Evolutionary conservation across 176 grass and related monocot genomes (phyloP), one percentile per base, ranked within the genome.

Genomic region (Cymbopogon citratus): DNA sequence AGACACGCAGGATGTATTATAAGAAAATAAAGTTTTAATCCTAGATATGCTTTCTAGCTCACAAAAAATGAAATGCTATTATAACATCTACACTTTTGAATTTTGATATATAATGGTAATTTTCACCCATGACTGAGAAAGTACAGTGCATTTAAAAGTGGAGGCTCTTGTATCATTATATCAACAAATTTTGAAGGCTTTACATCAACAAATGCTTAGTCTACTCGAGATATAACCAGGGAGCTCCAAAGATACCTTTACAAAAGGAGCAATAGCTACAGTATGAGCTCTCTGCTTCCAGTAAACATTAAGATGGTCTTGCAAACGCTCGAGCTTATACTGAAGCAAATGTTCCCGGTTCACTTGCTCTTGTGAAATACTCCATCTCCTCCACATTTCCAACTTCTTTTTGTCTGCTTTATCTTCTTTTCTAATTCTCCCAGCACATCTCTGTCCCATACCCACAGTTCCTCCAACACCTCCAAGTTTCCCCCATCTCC

Each of bases 221-320:
- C 56, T 13, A 4, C 2, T 21, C 2, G 0, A 72, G 40, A 10
- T n/a, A 27, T 9, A 63, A 68, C 25, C 4, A 43, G 43, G 25
- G 74, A 56, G 65, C 76, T 44, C 34, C 89, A 84, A 43, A 51
- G 11, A 51, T 93, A 97, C 91, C 94, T 97, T 84, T 31, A 95
- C 90, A 76, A 91, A 95, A 82, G 90, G 79, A 65, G 70, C 79
- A 63, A 88, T 81, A 10, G 65, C 64, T 38, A 41, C 13, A 6
- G 85, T 86, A 63, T 88, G 79, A 91, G 71, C 81, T 28, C 38
- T 40, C 38, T 40, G 40, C 40, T 43, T 43, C 40, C 10, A 43
- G 40, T 43, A 43, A 43, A 43, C 40, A 43, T 12, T 43, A 10
- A 43, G 40, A 43, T 43, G 40, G 10, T 11, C 9, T 10, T 43